phyloP scores from a whole-genome alignment of 1,284 basidiomycete genomes.

The Leccinum holopus region DNA sequence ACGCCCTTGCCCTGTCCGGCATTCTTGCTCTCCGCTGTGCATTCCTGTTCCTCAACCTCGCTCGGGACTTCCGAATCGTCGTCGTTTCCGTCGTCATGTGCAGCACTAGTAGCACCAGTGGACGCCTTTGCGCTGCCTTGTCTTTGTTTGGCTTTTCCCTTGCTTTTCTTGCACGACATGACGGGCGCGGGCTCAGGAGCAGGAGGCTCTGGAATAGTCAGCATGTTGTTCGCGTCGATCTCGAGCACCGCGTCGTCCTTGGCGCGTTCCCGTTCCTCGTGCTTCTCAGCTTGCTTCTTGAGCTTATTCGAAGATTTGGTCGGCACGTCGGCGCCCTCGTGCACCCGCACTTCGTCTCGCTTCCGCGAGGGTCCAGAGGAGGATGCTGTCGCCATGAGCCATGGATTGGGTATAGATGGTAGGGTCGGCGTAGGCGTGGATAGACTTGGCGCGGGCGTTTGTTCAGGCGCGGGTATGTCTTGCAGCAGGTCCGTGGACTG shows the following conservation, averaged over 20 bases:
- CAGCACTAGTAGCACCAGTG: slow-evolving; percentile 1
- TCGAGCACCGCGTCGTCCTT: slow-evolving; percentile 78
- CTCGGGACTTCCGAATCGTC: too few species aligned
- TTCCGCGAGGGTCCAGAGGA: slow-evolving; percentile 36
- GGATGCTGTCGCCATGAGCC: slow-evolving; percentile 19
- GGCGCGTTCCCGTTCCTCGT: slow-evolving; percentile 54
- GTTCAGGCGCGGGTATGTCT: slow-evolving; percentile 19
- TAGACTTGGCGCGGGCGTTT: slow-evolving; percentile 27
- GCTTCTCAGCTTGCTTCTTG: slow-evolving; percentile 61
- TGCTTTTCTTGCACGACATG: slow-evolving; percentile 14
- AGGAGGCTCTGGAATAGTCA: slow-evolving; percentile 37
- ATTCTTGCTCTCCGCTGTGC: too few species aligned
- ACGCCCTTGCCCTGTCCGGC: too few species aligned
- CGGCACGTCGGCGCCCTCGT: slow-evolving; percentile 56
- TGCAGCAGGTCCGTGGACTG: slow-evolving; percentile 56
- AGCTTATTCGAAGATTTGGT: slow-evolving; percentile 72
- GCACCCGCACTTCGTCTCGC: slow-evolving; percentile 57
- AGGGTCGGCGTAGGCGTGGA: slow-evolving; percentile 16
- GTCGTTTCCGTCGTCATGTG: slow-evolving; percentile 51
- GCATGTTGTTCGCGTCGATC: slow-evolving; percentile 59
- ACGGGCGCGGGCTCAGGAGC: slow-evolving; percentile 4
- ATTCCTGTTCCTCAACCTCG: too few species aligned
- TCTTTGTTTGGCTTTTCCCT: slow-evolving; percentile 16
- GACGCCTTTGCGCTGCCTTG: slow-evolving; percentile 8
- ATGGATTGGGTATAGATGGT: slow-evolving; percentile 20